Percentiles rank a stretch among this genome's conserved stretches.
phyloP scores from a whole-genome alignment of 116 monocot genomes.

The Posidonia oceanica region DNA sequence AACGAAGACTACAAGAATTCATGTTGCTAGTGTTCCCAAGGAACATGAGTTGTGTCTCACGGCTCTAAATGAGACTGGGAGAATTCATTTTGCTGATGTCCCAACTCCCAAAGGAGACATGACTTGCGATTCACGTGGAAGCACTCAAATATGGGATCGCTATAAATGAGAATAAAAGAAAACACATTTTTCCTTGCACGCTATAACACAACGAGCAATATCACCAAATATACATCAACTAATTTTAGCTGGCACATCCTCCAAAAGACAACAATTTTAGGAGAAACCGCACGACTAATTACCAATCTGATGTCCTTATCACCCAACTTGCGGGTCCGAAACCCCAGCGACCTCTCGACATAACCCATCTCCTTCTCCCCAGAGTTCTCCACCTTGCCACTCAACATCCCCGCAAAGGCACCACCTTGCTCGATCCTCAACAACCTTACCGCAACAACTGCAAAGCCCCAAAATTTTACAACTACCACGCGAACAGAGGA shows the following conservation, averaged over 20 bases:
- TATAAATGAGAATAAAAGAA: too few relatives aligned
- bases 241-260: neutral
- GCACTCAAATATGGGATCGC: too few relatives aligned
- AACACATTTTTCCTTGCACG: too few relatives aligned
- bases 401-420: constrained; percentile 77
- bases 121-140: too few relatives aligned
- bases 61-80: too few relatives aligned
- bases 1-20: too few relatives aligned
- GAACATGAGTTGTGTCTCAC: too few relatives aligned
- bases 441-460: constrained; percentile 82
- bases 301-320: constrained; percentile 86
- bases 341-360: constrained; percentile 90
- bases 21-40: too few relatives aligned
- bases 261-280: neutral
- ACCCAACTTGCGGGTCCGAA: constrained; percentile 60
- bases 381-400: constrained; percentile 42
- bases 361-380: constrained; percentile 74
- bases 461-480: constrained; percentile 1
- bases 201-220: too few relatives aligned
- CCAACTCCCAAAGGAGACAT: too few relatives aligned
- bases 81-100: too few relatives aligned
- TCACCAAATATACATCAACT: neutral
- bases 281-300: neutral
- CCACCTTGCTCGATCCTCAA: constrained; percentile 83
- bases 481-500: neutral